These are phyloP conservation scores for Trichoderma afroharzianum DNA, from an alignment of 2,329 filamentous ascomycete species.

Conservation along the genomic window DNA sequence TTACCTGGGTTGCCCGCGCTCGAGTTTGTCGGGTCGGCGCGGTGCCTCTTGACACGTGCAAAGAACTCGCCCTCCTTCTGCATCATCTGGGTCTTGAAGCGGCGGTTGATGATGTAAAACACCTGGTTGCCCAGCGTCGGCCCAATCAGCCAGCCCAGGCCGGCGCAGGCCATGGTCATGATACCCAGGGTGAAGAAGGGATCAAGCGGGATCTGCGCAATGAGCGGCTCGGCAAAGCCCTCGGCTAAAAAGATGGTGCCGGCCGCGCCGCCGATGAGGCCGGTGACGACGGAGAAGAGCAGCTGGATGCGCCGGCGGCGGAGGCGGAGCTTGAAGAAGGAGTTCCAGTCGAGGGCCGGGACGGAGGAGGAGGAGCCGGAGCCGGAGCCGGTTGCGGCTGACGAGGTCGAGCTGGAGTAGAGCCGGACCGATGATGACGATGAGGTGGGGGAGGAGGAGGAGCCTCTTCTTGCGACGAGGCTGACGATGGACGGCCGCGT, in stretches of 20 bases:
- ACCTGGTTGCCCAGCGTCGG: constrained; percentile 75
- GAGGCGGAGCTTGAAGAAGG: constrained; percentile 86
- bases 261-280: constrained; percentile 56
- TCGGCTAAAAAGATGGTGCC: constrained; percentile 66
- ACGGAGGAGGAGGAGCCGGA: constrained; percentile 7
- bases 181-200: constrained; percentile 82
- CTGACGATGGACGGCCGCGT: constrained; percentile 5
- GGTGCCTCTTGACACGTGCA: constrained; percentile 82
- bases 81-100: constrained; percentile 68
- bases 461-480: constrained; percentile 5
- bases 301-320: constrained; percentile 81
- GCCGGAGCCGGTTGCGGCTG: neutral
- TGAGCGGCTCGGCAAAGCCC: constrained; percentile 67
- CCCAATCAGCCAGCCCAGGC: constrained; percentile 83
- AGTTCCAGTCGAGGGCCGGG: constrained; percentile 71
- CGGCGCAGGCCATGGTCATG: constrained; percentile 70
- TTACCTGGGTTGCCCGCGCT: constrained; percentile 80
- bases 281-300: constrained; percentile 66
- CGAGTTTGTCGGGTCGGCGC: constrained; percentile 85
- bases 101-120: constrained; percentile 73
- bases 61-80: constrained; percentile 95
- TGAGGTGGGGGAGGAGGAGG: neutral
- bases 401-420: neutral
- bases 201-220: constrained; percentile 75
- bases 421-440: neutral